Evolutionary conservation across 2,329 filamentous ascomycete species (phyloP).

Genomic region (Pseudocercospora fuligena): DNA sequence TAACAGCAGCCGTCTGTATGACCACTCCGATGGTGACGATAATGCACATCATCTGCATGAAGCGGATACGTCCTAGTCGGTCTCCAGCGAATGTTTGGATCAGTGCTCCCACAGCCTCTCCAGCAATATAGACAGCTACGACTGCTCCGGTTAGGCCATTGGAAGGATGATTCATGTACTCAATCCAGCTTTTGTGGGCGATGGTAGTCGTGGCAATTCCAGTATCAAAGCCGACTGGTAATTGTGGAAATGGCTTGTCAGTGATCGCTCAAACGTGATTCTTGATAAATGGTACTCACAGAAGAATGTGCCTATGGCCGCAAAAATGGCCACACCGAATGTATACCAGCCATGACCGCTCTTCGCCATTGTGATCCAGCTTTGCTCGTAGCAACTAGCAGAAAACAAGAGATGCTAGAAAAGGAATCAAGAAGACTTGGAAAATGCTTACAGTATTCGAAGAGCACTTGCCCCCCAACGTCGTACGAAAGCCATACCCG

Average conservation of each 20-base stretch:
- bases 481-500: background rate
- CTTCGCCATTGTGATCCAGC: slow-evolving; percentile 6
- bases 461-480: background rate
- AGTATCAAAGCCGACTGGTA: slow-evolving; percentile 60
- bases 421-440: background rate
- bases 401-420: background rate
- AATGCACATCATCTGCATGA: slow-evolving; percentile 53
- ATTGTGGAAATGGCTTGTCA: background rate
- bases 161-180: slow-evolving; percentile 63
- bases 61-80: slow-evolving; percentile 44
- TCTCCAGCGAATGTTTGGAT: slow-evolving; percentile 60
- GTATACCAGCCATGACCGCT: slow-evolving; percentile 48
- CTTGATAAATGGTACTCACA: slow-evolving; percentile 35
- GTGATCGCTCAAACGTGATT: background rate
- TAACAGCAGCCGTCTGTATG: slow-evolving; percentile 60
- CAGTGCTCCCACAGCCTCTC: slow-evolving; percentile 60
- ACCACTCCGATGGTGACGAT: slow-evolving; percentile 60
- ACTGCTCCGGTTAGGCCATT: slow-evolving; percentile 62
- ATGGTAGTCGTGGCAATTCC: slow-evolving; percentile 67
- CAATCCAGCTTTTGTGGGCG: slow-evolving; percentile 63
- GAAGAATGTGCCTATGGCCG: slow-evolving; percentile 63
- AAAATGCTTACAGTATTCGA: background rate
- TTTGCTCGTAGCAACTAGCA: background rate
- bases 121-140: slow-evolving; percentile 63
- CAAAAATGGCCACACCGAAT: slow-evolving; percentile 59